Base-by-base conservation (phyloP, 352 stramenopile species). In the Phytophthora brassicae region DNA sequence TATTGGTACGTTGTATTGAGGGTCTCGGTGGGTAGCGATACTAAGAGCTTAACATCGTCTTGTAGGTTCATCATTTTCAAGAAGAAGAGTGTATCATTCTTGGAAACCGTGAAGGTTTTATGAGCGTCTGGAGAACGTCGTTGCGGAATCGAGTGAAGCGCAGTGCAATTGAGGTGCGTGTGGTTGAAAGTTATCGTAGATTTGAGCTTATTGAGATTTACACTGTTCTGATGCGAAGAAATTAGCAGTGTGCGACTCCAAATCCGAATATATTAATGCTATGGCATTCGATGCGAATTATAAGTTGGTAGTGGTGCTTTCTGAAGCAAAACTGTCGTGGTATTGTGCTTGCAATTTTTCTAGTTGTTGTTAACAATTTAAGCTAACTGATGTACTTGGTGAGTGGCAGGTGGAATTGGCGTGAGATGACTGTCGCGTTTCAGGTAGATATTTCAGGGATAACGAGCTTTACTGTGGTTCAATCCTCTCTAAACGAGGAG, bases 331-430 rank as follows among this genome's bases (percentile, higher is more conserved):
- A 29, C 26, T 79, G 14, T 68, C 60, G 23, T 79, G 70, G 70
- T 79, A 63, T 57, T n/a, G n/a, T n/a, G n/a, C n/a, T n/a, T n/a
- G n/a, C n/a, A 33, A 39, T 23, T 42, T 26, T 14, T 22, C 14
- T 14, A 19, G 22, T 31, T n/a, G n/a, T 16, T 14, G 19, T 17
- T 43, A 41, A 13, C 7, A 42, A 38, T 38, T 31, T 39, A 12
- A 42, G 38, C 39, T 47, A 20, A 24, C 16, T 14, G 16, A 24
- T 29, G 39, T 11, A 54, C 38, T 44, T n/a, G n/a, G n/a, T n/a
- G 31, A 20, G 44, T 65, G 24, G 41, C 52, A 81, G 73, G 70
- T 81, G 73, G 73, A 63, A 75, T 22, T 81, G 68, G 70, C 49
- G 60, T 23, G 62, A 60, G 11, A 68, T 77, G 57, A 53, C 50